phyloP scores from a whole-genome alignment of 352 stramenopile genomes.

The Phytophthora chlamydospora region DNA sequence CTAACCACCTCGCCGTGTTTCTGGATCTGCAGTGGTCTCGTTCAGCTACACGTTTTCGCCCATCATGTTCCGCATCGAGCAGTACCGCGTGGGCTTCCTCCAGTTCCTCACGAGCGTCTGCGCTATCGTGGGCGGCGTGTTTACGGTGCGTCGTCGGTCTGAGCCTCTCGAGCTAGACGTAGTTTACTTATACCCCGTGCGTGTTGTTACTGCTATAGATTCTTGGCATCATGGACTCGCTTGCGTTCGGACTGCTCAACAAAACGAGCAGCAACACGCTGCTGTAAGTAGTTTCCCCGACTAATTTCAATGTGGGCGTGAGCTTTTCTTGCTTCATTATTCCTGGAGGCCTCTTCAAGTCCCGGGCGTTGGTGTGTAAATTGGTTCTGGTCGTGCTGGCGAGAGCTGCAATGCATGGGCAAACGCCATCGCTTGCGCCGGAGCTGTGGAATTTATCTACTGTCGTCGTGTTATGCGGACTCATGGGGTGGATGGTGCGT shows the following conservation, averaged over 20 bases:
- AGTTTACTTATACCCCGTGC: conserved; percentile 8
- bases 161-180: neutral
- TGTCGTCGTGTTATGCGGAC: conserved; percentile 46
- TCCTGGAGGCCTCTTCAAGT: conserved; percentile 13
- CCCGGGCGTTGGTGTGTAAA: conserved; percentile 2
- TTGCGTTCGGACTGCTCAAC: conserved; percentile 59
- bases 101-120: conserved; percentile 93
- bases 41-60: conserved; percentile 98
- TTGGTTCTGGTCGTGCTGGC: neutral
- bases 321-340: conserved; percentile 26
- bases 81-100: conserved; percentile 89
- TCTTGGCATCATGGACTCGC: conserved; percentile 74
- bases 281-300: conserved; percentile 35
- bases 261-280: conserved; percentile 52
- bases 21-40: conserved; percentile 88
- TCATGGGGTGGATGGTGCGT: conserved; percentile 52
- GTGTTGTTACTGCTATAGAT: conserved; percentile 41
- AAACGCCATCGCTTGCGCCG: conserved; percentile 29
- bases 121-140: conserved; percentile 92
- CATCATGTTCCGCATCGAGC: conserved; percentile 96
- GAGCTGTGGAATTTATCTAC: conserved; percentile 71
- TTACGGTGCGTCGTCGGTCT: conserved; percentile 65
- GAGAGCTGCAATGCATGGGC: conserved; percentile 13
- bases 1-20: conserved; percentile 18
- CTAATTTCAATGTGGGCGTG: conserved; percentile 27